phyloP scores from a whole-genome alignment of 108 stramenopile species.

The Bacterosira constricta region DNA sequence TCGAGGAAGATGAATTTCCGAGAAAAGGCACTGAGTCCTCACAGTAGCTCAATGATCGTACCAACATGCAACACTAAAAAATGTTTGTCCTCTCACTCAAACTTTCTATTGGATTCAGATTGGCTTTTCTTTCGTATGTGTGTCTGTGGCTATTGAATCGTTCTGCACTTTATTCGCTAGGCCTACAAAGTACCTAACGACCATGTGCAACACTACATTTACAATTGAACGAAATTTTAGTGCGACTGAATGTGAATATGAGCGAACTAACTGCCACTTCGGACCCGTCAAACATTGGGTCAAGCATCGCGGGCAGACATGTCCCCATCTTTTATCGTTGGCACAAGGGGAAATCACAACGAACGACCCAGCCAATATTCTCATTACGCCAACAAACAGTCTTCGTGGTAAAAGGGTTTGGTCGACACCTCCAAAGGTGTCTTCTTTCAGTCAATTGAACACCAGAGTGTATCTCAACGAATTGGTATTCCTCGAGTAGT shows the following conservation, averaged over 20 bases:
- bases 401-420: conserved; percentile 9
- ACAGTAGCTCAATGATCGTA: too few species aligned
- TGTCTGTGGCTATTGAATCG: not conserved
- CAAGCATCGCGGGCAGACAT: not conserved
- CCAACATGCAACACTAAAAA: too few species aligned
- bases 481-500: not conserved
- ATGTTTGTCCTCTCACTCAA: too few species aligned
- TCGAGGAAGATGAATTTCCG: too few species aligned
- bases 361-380: conserved; percentile 17
- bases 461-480: not conserved
- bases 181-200: too few species aligned
- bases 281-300: conserved; percentile 19
- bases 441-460: conserved; percentile 29
- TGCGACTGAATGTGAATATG: not conserved
- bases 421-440: conserved; percentile 25
- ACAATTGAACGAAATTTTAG: not conserved
- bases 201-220: not conserved
- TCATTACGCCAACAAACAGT: not conserved
- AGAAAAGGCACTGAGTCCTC: too few species aligned
- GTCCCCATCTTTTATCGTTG: not conserved
- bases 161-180: not conserved
- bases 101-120: too few species aligned
- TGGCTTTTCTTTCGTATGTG: not conserved
- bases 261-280: not conserved
- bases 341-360: not conserved